Base-by-base conservation (phyloP, 2,329 filamentous ascomycete genomes). In the Aspergillus phoenicis region DNA sequence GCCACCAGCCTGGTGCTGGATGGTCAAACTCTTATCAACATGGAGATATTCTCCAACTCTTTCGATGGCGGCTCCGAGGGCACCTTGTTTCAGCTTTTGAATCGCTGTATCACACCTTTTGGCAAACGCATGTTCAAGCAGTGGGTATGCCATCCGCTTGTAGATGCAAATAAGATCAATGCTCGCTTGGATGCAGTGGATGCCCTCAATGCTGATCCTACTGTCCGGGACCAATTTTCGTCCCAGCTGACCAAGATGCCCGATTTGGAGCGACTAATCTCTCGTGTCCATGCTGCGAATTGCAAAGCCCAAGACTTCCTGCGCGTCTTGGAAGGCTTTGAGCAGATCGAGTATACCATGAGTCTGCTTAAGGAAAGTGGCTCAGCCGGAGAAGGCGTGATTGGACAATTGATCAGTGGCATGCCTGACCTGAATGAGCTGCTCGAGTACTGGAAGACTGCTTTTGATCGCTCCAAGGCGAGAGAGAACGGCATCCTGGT, bases 321-420 rank as follows among this genome's bases (percentile, higher is more conserved):
- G 49, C 90, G 89, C 52, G 94, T 98, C 0, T 82, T 99, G 0
- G 93, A 98, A 75, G 95, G 95, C 0, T 99, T 97, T 68, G 95
- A 98, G 79, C 94, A 97, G 77, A 98, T 99, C 49, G 93, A 97
- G 64, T 95, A 97, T 74, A 96, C 93, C 0, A 91, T 97, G 84
- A 85, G 87, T 55, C 83, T 98, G 22, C 84, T 98, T 1, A 83
- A 85, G 51, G 84, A 88, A 8, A 90, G 91, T 68, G 87, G 89
- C 57, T 85, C 88, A 6, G 33, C 33, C n/a, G 91, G 89, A 2
- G 89, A 92, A 53, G 91, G 92, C 2, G 84, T 98, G 2, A 89
- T 99, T 45, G 91, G 93, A 60, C 88, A 93, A 57, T 85, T 99
- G 41, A 87, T 98, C 47, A 80, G 85, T 0, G 84, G 89, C 0